Percentiles rank a stretch among this genome's conserved stretches.
phyloP scores from a whole-genome alignment of 176 grass and related monocot species.

The maize (Zea mays) region DNA sequence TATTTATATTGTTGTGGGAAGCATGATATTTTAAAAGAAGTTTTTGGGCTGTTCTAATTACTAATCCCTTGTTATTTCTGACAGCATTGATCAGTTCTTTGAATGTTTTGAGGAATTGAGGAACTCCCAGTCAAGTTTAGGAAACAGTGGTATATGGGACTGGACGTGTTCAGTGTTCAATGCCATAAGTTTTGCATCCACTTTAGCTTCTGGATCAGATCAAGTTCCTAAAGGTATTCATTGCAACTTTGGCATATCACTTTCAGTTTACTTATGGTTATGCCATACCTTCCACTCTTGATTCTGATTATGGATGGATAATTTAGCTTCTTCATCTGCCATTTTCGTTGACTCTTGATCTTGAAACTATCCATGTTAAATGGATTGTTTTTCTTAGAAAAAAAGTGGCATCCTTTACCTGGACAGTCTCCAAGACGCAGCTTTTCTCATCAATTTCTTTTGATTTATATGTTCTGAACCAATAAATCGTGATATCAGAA shows the following conservation, averaged over 20 bases:
- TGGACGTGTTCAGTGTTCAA: conserved; percentile 99
- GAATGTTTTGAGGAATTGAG: conserved; percentile 97
- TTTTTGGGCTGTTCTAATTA: conserved; percentile 1
- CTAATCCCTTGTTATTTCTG: conserved; percentile 50
- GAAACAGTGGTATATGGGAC: conserved; percentile 88
- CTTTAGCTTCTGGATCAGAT: conserved; percentile 89
- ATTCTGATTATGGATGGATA: conserved; percentile 3
- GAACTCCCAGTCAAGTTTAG: conserved; percentile 72
- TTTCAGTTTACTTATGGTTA: conserved; percentile 22
- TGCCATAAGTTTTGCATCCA: conserved; percentile 84
- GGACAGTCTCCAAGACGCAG: not conserved
- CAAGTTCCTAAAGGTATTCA: conserved; percentile 75
- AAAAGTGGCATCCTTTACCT: not conserved
- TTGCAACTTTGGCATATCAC: conserved; percentile 12
- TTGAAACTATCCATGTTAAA: conserved; percentile 13
- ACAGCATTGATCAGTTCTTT: conserved; percentile 99
- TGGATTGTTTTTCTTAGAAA: not conserved
- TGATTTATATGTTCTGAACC: not conserved
- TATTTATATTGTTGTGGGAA: conserved; percentile 24
- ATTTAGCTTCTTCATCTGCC: conserved; percentile 6
- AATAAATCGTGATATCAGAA: not conserved
- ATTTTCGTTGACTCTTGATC: conserved; percentile 30
- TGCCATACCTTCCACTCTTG: not conserved
- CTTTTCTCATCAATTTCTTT: conserved; percentile 1
- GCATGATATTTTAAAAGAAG: conserved; percentile 14